These are phyloP conservation scores for Eimeria sp. DNA, from an alignment of 169 alveolate species.

Conservation along the genomic window DNA sequence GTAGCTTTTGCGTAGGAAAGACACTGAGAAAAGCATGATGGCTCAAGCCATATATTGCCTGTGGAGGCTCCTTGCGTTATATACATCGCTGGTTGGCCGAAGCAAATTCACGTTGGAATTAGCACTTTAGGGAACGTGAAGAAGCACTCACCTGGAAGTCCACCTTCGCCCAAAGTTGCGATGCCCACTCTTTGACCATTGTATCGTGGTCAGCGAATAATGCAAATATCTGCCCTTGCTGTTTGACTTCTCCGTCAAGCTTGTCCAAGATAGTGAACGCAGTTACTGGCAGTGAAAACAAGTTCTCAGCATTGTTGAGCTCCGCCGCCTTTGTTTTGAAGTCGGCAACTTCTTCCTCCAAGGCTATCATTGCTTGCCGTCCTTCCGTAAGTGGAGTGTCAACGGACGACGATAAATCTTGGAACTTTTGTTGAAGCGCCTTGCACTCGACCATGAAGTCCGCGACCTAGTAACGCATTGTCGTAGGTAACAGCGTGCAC, in stretches of 20 bases:
- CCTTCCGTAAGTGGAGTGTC: slow-evolving; percentile 93
- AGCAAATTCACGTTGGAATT: not conserved
- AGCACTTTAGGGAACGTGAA: not conserved
- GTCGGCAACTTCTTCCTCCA: slow-evolving; percentile 87
- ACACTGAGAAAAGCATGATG: not conserved
- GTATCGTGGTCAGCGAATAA: slow-evolving; percentile 90
- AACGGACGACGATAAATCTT: slow-evolving; percentile 94
- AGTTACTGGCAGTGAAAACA: slow-evolving; percentile 95
- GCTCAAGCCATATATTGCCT: not conserved
- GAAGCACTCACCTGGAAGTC: slow-evolving; percentile 88
- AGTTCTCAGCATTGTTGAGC: slow-evolving; percentile 93
- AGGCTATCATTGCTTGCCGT: slow-evolving; percentile 87
- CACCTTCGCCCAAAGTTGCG: slow-evolving; percentile 93
- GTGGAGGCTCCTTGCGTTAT: not conserved
- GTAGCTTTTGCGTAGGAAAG: not conserved
- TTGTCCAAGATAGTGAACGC: slow-evolving; percentile 92
- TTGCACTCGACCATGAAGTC: slow-evolving; percentile 77
- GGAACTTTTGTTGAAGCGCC: slow-evolving; percentile 76
- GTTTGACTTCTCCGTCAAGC: slow-evolving; percentile 91
- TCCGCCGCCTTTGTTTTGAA: slow-evolving; percentile 90
- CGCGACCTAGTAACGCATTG: slow-evolving; percentile 50
- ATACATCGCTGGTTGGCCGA: not conserved
- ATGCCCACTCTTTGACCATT: slow-evolving; percentile 92
- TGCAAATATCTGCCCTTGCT: slow-evolving; percentile 89
- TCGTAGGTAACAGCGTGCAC: not conserved